Evolutionary conservation across 805 yeast species (phyloP).

Genomic region (Wickerhamomyces sydowiorum): DNA sequence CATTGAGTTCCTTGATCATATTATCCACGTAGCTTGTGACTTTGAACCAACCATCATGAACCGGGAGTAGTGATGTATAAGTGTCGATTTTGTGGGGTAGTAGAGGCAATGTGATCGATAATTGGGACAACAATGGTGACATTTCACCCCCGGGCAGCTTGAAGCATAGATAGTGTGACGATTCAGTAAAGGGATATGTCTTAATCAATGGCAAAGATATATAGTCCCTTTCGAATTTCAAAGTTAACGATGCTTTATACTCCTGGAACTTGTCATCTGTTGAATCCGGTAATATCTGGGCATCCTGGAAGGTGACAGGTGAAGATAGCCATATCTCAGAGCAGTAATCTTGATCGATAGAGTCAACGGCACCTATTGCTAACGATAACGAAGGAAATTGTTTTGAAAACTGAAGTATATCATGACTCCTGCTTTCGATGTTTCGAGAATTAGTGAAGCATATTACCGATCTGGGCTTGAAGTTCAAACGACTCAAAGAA

Average conservation of each 20-base stretch:
- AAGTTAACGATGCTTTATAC: not conserved
- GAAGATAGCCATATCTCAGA: not conserved
- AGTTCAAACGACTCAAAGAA: not conserved
- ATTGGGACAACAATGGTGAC: not conserved
- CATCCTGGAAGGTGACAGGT: not conserved
- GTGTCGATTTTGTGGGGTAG: not conserved
- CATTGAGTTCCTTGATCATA: not conserved
- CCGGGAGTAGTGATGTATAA: not conserved
- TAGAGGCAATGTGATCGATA: not conserved
- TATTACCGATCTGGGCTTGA: not conserved
- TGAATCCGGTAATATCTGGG: not conserved
- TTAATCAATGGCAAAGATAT: not conserved
- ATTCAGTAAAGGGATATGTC: not conserved
- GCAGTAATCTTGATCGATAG: not conserved
- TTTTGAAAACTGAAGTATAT: not conserved
- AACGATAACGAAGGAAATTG: not conserved
- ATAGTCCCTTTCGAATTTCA: not conserved
- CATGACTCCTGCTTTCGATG: not conserved
- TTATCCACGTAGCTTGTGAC: not conserved
- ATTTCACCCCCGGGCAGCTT: not conserved
- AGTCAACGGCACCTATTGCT: not conserved
- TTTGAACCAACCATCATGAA: not conserved
- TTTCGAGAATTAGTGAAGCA: not conserved
- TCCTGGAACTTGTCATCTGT: not conserved
- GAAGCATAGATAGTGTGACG: not conserved